Evolutionary conservation across 345 rosid genomes (phyloP).

Genomic region (Mangifera indica): DNA sequence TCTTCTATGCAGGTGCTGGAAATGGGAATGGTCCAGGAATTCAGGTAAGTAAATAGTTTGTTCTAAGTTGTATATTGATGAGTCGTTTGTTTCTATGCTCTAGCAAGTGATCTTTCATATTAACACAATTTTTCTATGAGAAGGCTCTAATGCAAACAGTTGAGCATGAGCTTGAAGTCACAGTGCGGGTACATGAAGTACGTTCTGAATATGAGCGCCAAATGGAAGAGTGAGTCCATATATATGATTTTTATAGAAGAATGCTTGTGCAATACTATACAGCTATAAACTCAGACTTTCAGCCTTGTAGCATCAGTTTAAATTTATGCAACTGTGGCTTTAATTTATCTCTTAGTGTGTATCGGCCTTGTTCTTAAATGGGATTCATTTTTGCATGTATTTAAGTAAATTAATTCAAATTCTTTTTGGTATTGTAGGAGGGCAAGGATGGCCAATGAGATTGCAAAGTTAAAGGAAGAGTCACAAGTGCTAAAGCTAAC

Average conservation of each 20-base stretch:
- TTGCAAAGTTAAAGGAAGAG: constrained; percentile 84
- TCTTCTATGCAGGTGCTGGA: constrained; percentile 44
- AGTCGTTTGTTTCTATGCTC: background rate
- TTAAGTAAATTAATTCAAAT: constrained; percentile 15
- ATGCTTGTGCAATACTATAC: no score
- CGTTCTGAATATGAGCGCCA: constrained; percentile 88
- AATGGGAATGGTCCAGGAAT: constrained; percentile 66
- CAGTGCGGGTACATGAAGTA: constrained; percentile 86
- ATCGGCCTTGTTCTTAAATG: background rate
- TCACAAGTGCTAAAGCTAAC: constrained; percentile 50
- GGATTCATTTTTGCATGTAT: background rate
- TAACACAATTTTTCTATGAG: constrained; percentile 13
- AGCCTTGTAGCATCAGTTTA: background rate
- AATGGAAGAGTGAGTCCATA: constrained; percentile 80
- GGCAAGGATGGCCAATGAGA: constrained; percentile 83
- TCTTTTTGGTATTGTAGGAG: constrained; percentile 55
- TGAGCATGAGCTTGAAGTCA: constrained; percentile 97
- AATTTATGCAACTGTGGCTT: background rate
- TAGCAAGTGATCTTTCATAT: constrained; percentile 14
- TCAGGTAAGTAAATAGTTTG: constrained; percentile 53
- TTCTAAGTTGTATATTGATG: constrained; percentile 4
- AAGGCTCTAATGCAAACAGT: constrained; percentile 85
- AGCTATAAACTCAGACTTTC: no score
- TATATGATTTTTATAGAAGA: constrained; percentile 1
- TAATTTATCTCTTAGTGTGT: background rate